These are phyloP conservation scores for Colletotrichum aenigma DNA, from an alignment of 2,329 filamentous ascomycete species.

Conservation along the genomic window DNA sequence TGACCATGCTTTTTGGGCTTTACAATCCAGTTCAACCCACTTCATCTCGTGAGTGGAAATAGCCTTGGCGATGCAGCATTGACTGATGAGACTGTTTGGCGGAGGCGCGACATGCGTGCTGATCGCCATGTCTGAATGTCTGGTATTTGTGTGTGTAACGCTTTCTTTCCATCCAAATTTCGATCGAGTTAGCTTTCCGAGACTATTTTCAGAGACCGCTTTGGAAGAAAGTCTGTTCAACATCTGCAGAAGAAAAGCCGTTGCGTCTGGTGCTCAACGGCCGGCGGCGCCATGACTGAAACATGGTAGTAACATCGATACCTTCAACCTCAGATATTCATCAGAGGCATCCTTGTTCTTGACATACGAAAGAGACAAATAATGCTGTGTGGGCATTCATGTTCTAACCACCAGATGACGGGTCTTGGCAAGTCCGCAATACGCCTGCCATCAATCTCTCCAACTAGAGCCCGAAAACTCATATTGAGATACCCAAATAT, in stretches of 20 bases:
- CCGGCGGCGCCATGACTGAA: background rate
- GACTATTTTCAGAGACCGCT: background rate
- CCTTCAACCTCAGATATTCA: background rate
- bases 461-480: no score
- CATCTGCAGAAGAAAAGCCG: background rate
- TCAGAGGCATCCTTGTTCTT: no score
- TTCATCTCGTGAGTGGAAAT: background rate
- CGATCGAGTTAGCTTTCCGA: background rate
- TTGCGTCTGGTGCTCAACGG: background rate
- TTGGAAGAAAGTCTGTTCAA: background rate
- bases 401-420: accelerated
- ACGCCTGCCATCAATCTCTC: background rate
- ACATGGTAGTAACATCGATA: background rate
- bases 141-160: accelerated
- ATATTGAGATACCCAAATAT: no score
- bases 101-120: background rate
- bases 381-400: background rate
- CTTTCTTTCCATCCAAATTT: background rate
- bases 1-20: no score
- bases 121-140: background rate
- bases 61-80: background rate
- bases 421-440: background rate
- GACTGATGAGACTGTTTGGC: background rate
- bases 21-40: no score
- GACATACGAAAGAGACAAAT: no score